Percentiles rank a stretch among this genome's conserved stretches.
These are phyloP conservation scores for Micractinium conductrix DNA, from an alignment of 139 green algal genomes.

Conservation along the genomic window DNA sequence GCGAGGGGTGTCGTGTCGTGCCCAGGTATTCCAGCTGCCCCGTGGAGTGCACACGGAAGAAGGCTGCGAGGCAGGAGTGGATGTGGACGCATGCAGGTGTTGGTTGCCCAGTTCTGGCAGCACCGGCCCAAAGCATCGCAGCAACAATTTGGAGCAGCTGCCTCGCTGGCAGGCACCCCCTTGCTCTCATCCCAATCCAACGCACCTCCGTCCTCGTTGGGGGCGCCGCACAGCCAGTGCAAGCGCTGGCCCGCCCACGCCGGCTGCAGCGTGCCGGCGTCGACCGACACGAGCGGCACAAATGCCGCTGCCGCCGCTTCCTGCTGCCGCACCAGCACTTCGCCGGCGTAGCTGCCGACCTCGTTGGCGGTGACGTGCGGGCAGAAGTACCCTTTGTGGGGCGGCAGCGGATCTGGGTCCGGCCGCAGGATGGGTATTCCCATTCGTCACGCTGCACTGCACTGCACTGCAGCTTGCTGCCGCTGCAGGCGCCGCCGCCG, in stretches of 20 bases:
- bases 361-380: neutral
- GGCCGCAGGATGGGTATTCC: neutral
- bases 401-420: neutral
- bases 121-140: neutral
- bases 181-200: neutral
- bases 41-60: conserved; percentile 1
- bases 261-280: neutral
- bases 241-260: conserved; percentile 6
- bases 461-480: too few species aligned
- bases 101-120: neutral
- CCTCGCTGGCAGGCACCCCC: too few species aligned
- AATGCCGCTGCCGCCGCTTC: neutral
- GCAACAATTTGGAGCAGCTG: too few species aligned
- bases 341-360: neutral
- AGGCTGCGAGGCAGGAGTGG: neutral
- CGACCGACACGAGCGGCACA: neutral
- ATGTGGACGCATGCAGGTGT: neutral
- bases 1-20: neutral
- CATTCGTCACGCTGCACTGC: neutral
- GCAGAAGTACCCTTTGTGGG: neutral
- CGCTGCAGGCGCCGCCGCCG: neutral
- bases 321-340: conserved; percentile 1
- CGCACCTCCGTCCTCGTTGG: neutral
- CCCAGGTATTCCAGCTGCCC: conserved; percentile 8
- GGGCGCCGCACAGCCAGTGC: neutral